Percentiles rank a stretch among this genome's conserved stretches.
phyloP scores from a whole-genome alignment of 306 rosid species.

The Geum urbanum region DNA sequence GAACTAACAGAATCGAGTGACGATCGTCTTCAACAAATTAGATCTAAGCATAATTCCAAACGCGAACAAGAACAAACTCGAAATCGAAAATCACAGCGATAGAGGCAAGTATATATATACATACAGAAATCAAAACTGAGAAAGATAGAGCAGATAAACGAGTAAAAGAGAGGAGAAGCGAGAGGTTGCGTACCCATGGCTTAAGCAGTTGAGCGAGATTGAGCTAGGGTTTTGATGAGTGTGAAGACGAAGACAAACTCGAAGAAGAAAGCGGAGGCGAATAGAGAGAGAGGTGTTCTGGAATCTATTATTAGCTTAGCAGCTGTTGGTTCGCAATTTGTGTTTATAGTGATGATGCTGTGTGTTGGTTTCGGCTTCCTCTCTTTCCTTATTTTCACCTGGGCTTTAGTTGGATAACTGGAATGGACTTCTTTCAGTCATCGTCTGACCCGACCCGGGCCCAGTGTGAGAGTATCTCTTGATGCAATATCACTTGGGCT shows the following conservation, averaged over 20 bases:
- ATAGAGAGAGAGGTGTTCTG: neutral
- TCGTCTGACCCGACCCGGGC: neutral
- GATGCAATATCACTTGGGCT: too few relatives aligned
- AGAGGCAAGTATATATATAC: neutral
- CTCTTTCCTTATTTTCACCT: neutral
- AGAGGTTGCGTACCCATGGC: constrained; percentile 28
- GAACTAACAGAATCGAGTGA: neutral
- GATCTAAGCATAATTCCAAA: constrained; percentile 5
- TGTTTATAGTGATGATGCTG: too few relatives aligned
- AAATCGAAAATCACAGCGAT: neutral
- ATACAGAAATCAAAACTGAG: neutral
- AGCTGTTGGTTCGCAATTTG: too few relatives aligned
- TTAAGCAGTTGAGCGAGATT: constrained; percentile 1
- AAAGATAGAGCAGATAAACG: neutral
- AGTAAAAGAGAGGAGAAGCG: neutral
- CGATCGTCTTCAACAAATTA: neutral
- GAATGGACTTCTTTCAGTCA: neutral
- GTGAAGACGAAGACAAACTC: neutral
- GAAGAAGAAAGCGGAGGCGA: neutral
- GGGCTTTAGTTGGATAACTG: too few relatives aligned
- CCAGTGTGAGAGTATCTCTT: too few relatives aligned
- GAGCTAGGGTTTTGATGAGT: constrained; percentile 23
- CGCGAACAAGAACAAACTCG: neutral
- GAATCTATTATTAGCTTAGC: constrained; percentile 6
- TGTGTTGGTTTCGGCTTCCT: neutral